Evolutionary conservation across 495 filamentous ascomycete species (phyloP), one percentile per base, ranked within the genome.

Genomic region (Clavariopsis aquatica): DNA sequence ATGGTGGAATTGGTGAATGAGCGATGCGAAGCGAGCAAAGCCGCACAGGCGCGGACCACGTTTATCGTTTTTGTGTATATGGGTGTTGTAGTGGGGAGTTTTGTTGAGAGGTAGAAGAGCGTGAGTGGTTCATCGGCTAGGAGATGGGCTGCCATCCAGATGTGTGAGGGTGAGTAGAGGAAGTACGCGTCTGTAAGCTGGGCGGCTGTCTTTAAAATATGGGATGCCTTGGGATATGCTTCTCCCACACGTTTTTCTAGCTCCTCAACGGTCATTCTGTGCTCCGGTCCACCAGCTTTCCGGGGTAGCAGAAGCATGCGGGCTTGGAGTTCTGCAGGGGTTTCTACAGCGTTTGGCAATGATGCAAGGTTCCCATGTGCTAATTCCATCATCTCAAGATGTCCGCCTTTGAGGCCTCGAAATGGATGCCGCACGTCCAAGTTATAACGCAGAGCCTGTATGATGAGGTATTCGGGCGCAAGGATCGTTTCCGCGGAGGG

Each of bases 391-490:
- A 98, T 79, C 72, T 96, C 93, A 86, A 96, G 90, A 56, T 90
- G 76, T 19, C 86, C 88, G 28, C 93, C 94, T 71, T 93, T 89
- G 1, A 98, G 78, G 1, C 89, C 91, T 36, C 92, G 88, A 73
- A 90, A 92, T 2, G 95, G 94, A 75, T 98, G 95, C 63, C 89
- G 85, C 2, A 98, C 88, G 65, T 96, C 91, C 69, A 98, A 91
- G 34, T 89, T 89, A 78, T 96, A 98, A 52, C 93, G 84, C n/a
- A 98, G 84, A 23, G 90, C 91, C 75, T 96, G 93, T 61, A 90
- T 93, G 27, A 98, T 80, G 28, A 96, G 80, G 73, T 92, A 97
- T 73, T 98, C 94, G 9, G 92, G 90, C 0, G 90, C 89, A 26
- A 96, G 83, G 2, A 98, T 84, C 56, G 91, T 87, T 61, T 94